Conservation (phyloP, 208 protist species). For the Leishmania gerbilli region DNA sequence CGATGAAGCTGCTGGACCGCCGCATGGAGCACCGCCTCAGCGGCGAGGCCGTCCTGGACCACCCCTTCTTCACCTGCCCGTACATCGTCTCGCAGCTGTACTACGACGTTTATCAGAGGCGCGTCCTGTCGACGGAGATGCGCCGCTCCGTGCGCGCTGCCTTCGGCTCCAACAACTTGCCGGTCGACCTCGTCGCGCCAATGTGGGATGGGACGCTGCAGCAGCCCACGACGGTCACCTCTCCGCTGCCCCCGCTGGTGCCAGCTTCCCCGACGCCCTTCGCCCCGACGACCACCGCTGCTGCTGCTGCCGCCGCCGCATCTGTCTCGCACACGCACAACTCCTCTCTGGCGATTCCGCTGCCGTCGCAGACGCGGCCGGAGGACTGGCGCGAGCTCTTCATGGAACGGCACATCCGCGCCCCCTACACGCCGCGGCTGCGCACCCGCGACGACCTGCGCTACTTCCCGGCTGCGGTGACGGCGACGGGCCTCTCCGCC, state of each 20-base stretch:
- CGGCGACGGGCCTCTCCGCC: slow-evolving; percentile 69
- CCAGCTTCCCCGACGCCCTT: background rate
- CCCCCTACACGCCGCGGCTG: slow-evolving; percentile 72
- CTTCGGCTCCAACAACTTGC: background rate
- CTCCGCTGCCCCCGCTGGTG: background rate
- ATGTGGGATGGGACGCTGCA: slow-evolving; percentile 1
- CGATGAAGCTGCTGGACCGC: slow-evolving; percentile 63
- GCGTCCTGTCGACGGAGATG: slow-evolving; percentile 14
- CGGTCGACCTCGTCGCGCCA: slow-evolving; percentile 3
- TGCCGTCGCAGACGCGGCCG: slow-evolving; percentile 40
- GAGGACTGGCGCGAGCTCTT: slow-evolving; percentile 74
- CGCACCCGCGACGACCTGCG: slow-evolving; percentile 79
- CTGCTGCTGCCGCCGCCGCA: background rate
- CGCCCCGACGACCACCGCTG: background rate
- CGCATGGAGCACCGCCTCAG: slow-evolving; percentile 55
- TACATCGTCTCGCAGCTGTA: slow-evolving; percentile 86
- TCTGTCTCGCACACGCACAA: background rate
- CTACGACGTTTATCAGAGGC: slow-evolving; percentile 42
- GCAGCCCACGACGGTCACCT: background rate
- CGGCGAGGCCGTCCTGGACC: slow-evolving; percentile 74
- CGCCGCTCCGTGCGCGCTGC: background rate
- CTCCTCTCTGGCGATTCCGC: background rate
- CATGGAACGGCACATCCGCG: slow-evolving; percentile 38
- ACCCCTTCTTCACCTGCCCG: slow-evolving; percentile 84
- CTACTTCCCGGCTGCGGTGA: slow-evolving; percentile 86